Conservation (phyloP, 2,329 filamentous ascomycete genomes). For the Elsinoe australis region DNA sequence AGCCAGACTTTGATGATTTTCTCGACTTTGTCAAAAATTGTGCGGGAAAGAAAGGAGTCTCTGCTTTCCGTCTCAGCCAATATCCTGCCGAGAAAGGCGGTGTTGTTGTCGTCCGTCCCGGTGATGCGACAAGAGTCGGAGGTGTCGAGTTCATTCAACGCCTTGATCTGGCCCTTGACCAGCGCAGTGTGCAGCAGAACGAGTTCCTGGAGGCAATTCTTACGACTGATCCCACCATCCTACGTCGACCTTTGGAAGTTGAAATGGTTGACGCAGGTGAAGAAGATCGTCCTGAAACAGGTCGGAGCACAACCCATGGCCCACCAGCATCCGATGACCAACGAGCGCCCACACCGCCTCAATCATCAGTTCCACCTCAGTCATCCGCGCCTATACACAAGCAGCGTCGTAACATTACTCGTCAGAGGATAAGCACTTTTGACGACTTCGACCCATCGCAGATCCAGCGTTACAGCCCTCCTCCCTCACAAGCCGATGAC, state of each 20-base stretch:
- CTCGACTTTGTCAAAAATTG: slow-evolving; percentile 66
- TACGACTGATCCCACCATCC: slow-evolving; percentile 62
- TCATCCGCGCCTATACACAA: slow-evolving; percentile 18
- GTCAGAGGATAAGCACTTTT: slow-evolving; percentile 52
- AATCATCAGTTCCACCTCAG: neutral
- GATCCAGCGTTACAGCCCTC: slow-evolving; percentile 22
- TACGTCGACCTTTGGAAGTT: slow-evolving; percentile 57
- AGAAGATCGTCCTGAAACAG: neutral
- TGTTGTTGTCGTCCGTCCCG: slow-evolving; percentile 69
- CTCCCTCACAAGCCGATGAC: slow-evolving; percentile 13
- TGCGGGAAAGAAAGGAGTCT: slow-evolving; percentile 62
- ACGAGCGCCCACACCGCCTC: neutral
- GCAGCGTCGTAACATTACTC: slow-evolving; percentile 33
- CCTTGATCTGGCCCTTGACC: slow-evolving; percentile 65
- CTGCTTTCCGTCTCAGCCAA: slow-evolving; percentile 26
- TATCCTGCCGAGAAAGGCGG: slow-evolving; percentile 37
- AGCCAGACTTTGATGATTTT: slow-evolving; percentile 60
- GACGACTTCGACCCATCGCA: slow-evolving; percentile 33
- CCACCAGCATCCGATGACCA: neutral
- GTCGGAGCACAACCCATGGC: neutral
- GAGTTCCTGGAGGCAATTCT: slow-evolving; percentile 89
- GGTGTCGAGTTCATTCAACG: slow-evolving; percentile 20
- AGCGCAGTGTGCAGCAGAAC: slow-evolving; percentile 77
- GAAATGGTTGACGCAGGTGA: slow-evolving; percentile 7
- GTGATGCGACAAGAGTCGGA: slow-evolving; percentile 43